Conservation (phyloP, 2,329 filamentous ascomycete genomes). For the Phaeomoniella chlamydospora region DNA sequence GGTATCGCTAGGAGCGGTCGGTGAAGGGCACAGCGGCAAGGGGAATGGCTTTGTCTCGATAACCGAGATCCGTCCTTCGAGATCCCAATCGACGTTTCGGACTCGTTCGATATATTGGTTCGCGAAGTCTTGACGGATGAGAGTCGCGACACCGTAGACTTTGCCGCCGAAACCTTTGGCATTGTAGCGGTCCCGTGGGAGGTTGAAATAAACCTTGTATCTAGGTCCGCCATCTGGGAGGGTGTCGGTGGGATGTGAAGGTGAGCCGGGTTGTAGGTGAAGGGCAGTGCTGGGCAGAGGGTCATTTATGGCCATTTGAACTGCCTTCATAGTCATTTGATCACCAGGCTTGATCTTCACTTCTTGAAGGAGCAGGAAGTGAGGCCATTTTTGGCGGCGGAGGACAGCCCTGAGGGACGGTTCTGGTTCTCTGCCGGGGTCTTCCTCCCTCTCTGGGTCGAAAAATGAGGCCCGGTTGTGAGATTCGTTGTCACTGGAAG, state of each 20-base stretch:
- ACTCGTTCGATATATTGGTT: slow-evolving; percentile 14
- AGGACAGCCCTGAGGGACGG: slow-evolving; percentile 24
- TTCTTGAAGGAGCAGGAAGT: slow-evolving; percentile 33
- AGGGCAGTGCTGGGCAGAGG: slow-evolving; percentile 4
- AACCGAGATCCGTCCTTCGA: slow-evolving; percentile 33
- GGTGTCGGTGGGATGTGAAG: neutral
- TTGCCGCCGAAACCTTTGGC: slow-evolving; percentile 34
- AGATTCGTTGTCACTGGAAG: neutral
- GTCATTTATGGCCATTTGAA: slow-evolving; percentile 21
- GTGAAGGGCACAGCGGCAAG: neutral
- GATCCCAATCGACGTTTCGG: slow-evolving; percentile 33
- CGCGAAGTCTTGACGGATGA: slow-evolving; percentile 30
- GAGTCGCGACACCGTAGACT: slow-evolving; percentile 37
- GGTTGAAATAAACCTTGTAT: slow-evolving; percentile 29
- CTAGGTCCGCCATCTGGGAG: slow-evolving; percentile 14
- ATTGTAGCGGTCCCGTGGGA: slow-evolving; percentile 35
- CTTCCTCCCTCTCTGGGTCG: neutral
- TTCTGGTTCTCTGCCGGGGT: slow-evolving; percentile 1
- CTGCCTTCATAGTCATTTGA: slow-evolving; percentile 19
- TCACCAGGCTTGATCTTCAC: slow-evolving; percentile 31
- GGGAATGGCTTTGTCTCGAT: slow-evolving; percentile 23
- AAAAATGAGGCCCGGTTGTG: neutral
- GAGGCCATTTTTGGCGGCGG: slow-evolving; percentile 28
- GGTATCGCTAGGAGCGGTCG: neutral
- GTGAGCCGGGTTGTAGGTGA: slow-evolving; percentile 2